phyloP scores from a whole-genome alignment of 768 basidiomycete genomes.

The Solioccasus polychromus region DNA sequence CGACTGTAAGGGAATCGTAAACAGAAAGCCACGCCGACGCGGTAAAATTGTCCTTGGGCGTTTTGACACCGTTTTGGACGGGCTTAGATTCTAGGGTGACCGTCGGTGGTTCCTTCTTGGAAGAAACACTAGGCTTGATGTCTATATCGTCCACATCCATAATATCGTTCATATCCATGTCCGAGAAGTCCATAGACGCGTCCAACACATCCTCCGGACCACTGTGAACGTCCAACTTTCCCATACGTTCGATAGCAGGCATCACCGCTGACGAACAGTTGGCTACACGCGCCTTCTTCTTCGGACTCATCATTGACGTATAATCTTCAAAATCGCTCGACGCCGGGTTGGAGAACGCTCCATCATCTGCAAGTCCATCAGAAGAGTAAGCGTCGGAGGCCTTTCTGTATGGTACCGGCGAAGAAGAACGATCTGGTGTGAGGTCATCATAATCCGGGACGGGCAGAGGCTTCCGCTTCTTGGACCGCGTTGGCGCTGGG shows the following conservation, averaged over 20 bases:
- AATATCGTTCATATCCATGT: constrained; percentile 52
- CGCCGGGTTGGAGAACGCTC: constrained; percentile 20
- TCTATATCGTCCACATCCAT: constrained; percentile 61
- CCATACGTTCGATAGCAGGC: constrained; percentile 58
- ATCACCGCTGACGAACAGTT: constrained; percentile 42
- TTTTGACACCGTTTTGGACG: not conserved
- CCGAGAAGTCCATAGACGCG: constrained; percentile 50
- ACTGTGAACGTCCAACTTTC: constrained; percentile 56
- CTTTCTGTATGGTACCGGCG: constrained; percentile 38
- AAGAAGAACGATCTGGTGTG: constrained; percentile 32
- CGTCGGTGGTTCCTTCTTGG: constrained; percentile 17
- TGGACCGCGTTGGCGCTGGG: constrained; percentile 36
- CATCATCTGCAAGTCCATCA: constrained; percentile 29
- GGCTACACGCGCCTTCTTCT: constrained; percentile 55
- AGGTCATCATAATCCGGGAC: constrained; percentile 36
- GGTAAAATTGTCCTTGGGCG: constrained; percentile 43
- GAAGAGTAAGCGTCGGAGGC: constrained; percentile 35
- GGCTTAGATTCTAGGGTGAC: constrained; percentile 17
- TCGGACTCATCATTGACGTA: constrained; percentile 53
- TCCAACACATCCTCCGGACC: constrained; percentile 50
- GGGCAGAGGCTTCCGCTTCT: constrained; percentile 69
- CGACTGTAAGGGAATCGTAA: constrained; percentile 67
- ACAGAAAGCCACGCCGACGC: constrained; percentile 70
- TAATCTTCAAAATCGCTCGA: constrained; percentile 57
- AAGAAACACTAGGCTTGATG: constrained; percentile 36